These are phyloP conservation scores for Fulvia fulva DNA, from an alignment of 2,329 filamentous ascomycete genomes.

Conservation along the genomic window DNA sequence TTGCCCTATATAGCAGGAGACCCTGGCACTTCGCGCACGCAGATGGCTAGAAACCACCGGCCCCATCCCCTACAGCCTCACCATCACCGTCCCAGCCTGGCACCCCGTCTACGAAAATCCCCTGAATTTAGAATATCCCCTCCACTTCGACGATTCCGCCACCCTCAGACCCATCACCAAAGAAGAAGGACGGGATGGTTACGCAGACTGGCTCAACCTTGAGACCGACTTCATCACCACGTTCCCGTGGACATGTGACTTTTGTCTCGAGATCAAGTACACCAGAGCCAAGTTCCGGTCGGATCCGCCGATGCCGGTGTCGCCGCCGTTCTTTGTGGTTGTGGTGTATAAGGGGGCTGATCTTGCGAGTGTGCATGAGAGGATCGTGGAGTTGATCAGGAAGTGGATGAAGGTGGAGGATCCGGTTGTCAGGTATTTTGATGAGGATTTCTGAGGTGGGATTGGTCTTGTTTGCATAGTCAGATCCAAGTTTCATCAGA, in stretches of 20 bases:
- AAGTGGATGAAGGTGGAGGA: not conserved
- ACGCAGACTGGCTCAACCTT: not conserved
- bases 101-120: not conserved
- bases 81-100: not conserved
- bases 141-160: not conserved
- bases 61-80: not conserved
- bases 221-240: not conserved
- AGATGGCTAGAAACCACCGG: not conserved
- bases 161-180: not conserved
- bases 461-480: no score
- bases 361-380: not conserved
- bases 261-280: not conserved
- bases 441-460: no score
- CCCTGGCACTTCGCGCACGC: no score
- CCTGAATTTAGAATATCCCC: not conserved
- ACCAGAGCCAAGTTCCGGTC: not conserved
- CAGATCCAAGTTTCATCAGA: no score
- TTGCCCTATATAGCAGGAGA: no score
- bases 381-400: not conserved
- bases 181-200: not conserved
- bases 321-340: not conserved
- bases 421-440: not conserved
- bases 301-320: not conserved
- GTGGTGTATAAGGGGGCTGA: not conserved
- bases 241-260: not conserved